Percentiles rank a stretch among this genome's conserved stretches.
phyloP scores from a whole-genome alignment of 768 basidiomycete genomes.

The Cystofilobasidium bisporidii region DNA sequence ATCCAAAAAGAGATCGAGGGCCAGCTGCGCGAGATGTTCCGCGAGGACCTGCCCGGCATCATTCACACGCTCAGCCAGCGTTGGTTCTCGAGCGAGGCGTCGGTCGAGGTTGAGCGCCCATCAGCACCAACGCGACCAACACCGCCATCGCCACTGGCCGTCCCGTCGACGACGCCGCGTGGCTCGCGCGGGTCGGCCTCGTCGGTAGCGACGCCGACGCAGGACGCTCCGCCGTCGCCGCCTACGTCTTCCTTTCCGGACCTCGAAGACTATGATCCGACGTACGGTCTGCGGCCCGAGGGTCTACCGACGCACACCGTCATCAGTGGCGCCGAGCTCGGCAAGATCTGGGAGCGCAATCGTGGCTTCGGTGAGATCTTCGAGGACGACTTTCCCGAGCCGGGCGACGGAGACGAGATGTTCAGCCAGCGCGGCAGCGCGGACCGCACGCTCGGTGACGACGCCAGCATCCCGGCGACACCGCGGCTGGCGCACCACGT shows the following conservation, averaged over 20 bases:
- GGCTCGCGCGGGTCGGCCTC: neutral
- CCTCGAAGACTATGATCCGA: constrained; percentile 86
- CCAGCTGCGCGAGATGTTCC: constrained; percentile 94
- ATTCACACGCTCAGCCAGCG: constrained; percentile 92
- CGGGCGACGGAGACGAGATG: constrained; percentile 14
- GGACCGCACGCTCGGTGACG: neutral
- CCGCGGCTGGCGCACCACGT: constrained; percentile 1
- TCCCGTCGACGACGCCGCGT: neutral
- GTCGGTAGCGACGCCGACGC: too few relatives aligned
- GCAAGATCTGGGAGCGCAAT: constrained; percentile 50
- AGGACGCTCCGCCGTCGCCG: constrained; percentile 29
- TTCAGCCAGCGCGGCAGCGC: neutral
- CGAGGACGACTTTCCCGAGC: constrained; percentile 23
- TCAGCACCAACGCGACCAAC: neutral
- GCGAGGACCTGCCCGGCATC: constrained; percentile 90
- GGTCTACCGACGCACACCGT: constrained; percentile 74
- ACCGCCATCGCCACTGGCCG: neutral
- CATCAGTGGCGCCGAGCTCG: constrained; percentile 49
- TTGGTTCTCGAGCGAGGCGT: constrained; percentile 54
- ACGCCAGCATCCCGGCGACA: neutral
- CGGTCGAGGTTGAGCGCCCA: constrained; percentile 7
- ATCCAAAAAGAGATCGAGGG: constrained; percentile 96
- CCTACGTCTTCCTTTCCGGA: constrained; percentile 47
- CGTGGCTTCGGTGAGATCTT: constrained; percentile 38
- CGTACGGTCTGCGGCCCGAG: constrained; percentile 88